Percentiles rank a stretch among this genome's conserved stretches.
phyloP scores from a whole-genome alignment of 1,139 yeast species.

The Protomyces arabidopsidicola region DNA sequence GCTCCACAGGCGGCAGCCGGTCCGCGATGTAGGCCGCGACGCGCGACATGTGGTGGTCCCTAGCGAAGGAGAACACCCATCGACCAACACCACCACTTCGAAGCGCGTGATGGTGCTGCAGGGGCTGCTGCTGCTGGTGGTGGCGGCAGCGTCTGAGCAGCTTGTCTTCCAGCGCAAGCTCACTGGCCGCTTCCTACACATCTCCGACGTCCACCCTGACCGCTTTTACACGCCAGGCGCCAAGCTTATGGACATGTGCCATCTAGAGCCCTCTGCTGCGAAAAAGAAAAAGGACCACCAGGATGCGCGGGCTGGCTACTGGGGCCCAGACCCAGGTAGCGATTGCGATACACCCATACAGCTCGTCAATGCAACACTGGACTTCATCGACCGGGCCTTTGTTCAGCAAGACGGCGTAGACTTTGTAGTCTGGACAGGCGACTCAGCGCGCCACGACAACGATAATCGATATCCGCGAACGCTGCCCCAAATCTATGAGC shows the following conservation, averaged over 20 bases:
- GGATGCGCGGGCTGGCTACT: constrained; percentile 54
- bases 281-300: constrained; percentile 33
- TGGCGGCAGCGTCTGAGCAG: neutral
- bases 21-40: neutral
- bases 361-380: constrained; percentile 58
- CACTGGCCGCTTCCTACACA: constrained; percentile 19
- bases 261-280: constrained; percentile 37
- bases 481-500: constrained; percentile 61
- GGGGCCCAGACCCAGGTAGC: constrained; percentile 69
- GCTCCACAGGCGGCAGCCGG: neutral
- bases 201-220: constrained; percentile 79
- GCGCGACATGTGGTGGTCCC: neutral
- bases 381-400: constrained; percentile 60
- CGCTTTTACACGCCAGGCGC: constrained; percentile 58
- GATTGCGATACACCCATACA: constrained; percentile 68
- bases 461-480: constrained; percentile 70
- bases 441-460: constrained; percentile 78
- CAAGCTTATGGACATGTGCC: constrained; percentile 53
- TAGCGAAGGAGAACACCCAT: too few relatives aligned
- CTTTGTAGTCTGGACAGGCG: constrained; percentile 88
- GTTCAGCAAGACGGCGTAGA: constrained; percentile 53
- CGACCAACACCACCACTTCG: neutral
- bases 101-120: neutral
- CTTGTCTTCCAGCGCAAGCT: neutral
- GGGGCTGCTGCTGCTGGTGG: neutral